Evolutionary conservation across 352 stramenopile genomes (phyloP), one percentile per base, ranked within the genome.

Genomic region (Pythium pyrilobum): DNA sequence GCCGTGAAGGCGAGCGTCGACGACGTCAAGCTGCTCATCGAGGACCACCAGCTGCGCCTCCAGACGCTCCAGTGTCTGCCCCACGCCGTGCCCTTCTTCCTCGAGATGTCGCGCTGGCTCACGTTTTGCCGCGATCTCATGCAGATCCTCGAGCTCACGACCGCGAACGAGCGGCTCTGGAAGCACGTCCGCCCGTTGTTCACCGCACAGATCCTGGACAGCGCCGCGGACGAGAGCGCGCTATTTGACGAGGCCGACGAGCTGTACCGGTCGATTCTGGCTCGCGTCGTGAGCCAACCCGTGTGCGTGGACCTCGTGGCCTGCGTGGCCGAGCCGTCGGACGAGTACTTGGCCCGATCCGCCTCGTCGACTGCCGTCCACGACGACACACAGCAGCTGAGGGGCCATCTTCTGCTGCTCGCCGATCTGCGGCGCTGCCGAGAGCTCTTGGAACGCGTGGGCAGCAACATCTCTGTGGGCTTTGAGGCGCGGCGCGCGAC

Each of bases 21-120:
- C 40, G 64, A 68, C 2, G 65, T 87, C 16, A 55, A 80, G 24
- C 49, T 64, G 28, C 44, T 89, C 7, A 55, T 83, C 6, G 74
- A 91, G 23, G 82, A 92, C 13, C 81, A 89, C 45, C 58, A 80
- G 3, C 40, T 78, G 41, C 59, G 73, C 0, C 52, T 88, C 10
- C 75, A 87, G 48, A 60, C 66, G 1, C 52, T 88, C 7, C 70
- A 75, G 0, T 81, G 64, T 24, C 67, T 86, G 50, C 49, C 52
- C 2, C 69, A 86, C 38, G 71, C 71, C 0, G 48, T 62, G 0
- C 65, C 77, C 0, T 88, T 90, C 40, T 52, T 62, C 0, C 29
- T 63, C 2, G 60, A 76, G 7, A 87, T 88, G 6, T 44, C 51
- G 1, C 37, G 62, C 15, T 89, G 77, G 77, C 52, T 81, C 45